Conservation (phyloP, 176 grass and related monocot species). For the Triticum turgidum region DNA sequence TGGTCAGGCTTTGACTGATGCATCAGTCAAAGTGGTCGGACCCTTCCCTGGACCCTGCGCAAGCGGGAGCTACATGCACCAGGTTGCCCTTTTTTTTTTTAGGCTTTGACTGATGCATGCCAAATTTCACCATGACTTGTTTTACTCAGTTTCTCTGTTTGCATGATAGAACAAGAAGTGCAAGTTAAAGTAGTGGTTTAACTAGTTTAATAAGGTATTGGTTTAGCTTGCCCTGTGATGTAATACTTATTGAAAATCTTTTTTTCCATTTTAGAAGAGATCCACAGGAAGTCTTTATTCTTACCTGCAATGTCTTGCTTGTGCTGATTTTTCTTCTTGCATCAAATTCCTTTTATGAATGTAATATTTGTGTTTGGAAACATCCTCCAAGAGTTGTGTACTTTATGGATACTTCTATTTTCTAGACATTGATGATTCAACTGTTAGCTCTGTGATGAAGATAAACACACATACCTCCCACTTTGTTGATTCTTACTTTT, state of each 20-base stretch:
- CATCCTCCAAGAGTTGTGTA: neutral
- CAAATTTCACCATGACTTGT: no score
- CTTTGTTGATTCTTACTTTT: neutral
- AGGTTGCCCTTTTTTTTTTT: no score
- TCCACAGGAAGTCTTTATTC: neutral
- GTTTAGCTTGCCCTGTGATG: neutral
- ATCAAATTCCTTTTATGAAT: neutral
- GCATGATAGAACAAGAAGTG: neutral
- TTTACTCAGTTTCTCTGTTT: no score
- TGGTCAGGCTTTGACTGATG: neutral
- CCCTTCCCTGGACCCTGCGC: no score
- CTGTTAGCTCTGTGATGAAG: neutral
- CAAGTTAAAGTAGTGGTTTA: neutral
- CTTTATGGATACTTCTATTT: slow-evolving; percentile 14
- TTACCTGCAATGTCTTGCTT: neutral
- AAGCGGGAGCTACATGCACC: no score
- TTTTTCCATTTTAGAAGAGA: slow-evolving; percentile 22
- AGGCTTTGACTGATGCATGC: neutral
- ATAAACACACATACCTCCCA: neutral
- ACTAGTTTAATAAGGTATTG: neutral
- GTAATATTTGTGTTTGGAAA: neutral
- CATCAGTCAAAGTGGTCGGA: no score
- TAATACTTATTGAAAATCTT: neutral
- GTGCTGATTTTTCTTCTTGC: neutral
- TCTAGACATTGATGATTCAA: neutral